phyloP scores from a whole-genome alignment of 179 eudicot species.

The Silene noctiflora region DNA sequence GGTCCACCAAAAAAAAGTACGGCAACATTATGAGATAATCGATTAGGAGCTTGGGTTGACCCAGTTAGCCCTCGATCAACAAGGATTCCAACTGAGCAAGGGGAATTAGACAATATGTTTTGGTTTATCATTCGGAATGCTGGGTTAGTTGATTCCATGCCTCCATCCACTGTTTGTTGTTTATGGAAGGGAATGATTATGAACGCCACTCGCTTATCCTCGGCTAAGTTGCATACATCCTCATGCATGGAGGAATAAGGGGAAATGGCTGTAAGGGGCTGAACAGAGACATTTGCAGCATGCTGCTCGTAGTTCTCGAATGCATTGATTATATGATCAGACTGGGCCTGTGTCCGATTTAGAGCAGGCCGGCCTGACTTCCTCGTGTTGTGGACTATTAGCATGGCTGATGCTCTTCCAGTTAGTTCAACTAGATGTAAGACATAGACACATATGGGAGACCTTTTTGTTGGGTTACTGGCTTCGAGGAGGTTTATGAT shows the following conservation, averaged over 20 bases:
- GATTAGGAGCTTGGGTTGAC: constrained; percentile 30
- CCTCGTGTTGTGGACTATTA: constrained; percentile 43
- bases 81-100: constrained; percentile 57
- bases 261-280: constrained; percentile 52
- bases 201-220: constrained; percentile 43
- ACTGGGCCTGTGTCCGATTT: constrained; percentile 42
- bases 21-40: constrained; percentile 39
- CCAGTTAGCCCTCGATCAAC: constrained; percentile 55
- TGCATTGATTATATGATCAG: constrained; percentile 46
- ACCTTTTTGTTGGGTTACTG: constrained; percentile 33
- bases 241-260: constrained; percentile 52
- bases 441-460: constrained; percentile 40
- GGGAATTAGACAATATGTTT: constrained; percentile 44
- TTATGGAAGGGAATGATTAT: constrained; percentile 55
- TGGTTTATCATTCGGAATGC: constrained; percentile 44
- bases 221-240: constrained; percentile 47
- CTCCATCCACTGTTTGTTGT: constrained; percentile 53
- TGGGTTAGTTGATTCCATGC: constrained; percentile 44
- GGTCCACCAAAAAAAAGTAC: constrained; percentile 61
- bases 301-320: constrained; percentile 43
- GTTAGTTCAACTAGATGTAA: constrained; percentile 53
- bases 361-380: constrained; percentile 33
- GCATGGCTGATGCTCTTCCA: constrained; percentile 48
- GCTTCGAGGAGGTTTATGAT: constrained; percentile 58
- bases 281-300: constrained; percentile 29